Conservation (phyloP, 1,284 basidiomycete species). For the Schizophyllum amplum region DNA sequence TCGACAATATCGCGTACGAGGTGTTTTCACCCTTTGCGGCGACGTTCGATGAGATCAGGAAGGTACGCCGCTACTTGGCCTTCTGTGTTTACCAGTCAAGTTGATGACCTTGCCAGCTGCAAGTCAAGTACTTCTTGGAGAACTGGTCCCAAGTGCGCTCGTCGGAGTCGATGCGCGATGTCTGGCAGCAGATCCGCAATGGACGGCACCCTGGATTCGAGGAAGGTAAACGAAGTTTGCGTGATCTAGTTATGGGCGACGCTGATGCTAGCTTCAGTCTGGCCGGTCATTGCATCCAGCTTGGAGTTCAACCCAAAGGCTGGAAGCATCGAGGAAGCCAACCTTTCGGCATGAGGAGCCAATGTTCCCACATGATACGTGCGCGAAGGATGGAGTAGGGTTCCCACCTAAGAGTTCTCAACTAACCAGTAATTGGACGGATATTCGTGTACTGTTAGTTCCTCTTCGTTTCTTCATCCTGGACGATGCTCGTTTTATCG, state of each 20-base stretch:
- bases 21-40: conserved; percentile 81
- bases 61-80: conserved; percentile 32
- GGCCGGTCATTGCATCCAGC: conserved; percentile 58
- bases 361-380: too few species aligned
- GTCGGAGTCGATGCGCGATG: conserved; percentile 72
- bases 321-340: conserved; percentile 3
- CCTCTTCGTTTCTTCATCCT: too few species aligned
- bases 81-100: neutral
- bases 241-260: neutral
- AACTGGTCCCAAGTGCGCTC: conserved; percentile 79
- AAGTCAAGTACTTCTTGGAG: conserved; percentile 70
- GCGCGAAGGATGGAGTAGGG: too few species aligned
- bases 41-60: conserved; percentile 77
- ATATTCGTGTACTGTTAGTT: too few species aligned
- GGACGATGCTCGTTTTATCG: too few species aligned
- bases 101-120: conserved; percentile 34
- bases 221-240: conserved; percentile 39
- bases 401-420: too few species aligned
- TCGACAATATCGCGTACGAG: conserved; percentile 80
- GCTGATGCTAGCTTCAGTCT: conserved; percentile 35
- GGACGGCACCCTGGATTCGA: conserved; percentile 81
- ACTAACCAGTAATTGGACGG: too few species aligned
- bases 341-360: too few species aligned
- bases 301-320: conserved; percentile 49
- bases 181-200: conserved; percentile 76